Percentiles rank a stretch among this genome's conserved stretches.
Evolutionary conservation across 2,329 filamentous ascomycete genomes (phyloP).

Genomic region (Curvularia verruculosa): DNA sequence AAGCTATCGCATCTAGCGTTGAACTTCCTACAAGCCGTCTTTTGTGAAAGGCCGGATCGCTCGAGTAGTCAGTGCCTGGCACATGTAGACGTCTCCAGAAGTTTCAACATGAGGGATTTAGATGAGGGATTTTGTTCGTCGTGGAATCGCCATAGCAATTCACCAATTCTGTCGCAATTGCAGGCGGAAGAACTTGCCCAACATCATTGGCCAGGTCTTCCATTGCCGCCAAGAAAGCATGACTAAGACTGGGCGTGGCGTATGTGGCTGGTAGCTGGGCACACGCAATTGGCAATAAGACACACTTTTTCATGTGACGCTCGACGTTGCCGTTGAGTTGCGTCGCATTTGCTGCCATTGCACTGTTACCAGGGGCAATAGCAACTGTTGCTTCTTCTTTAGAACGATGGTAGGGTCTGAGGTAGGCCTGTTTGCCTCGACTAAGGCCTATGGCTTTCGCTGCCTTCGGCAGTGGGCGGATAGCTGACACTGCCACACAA

Average conservation of each 20-base stretch:
- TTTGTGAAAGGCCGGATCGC: not conserved
- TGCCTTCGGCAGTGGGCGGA: slow-evolving; percentile 32
- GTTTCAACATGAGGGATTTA: not conserved
- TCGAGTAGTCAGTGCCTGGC: not conserved
- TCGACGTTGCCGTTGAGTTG: slow-evolving; percentile 6
- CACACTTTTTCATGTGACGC: slow-evolving; percentile 12
- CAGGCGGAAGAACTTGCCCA: not conserved
- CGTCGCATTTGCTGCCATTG: slow-evolving; percentile 20
- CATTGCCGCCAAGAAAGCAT: not conserved
- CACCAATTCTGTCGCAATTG: not conserved
- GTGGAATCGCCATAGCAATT: not conserved
- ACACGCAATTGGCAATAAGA: slow-evolving; percentile 5
- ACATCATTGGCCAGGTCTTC: not conserved
- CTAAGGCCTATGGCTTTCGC: slow-evolving; percentile 15
- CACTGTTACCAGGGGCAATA: slow-evolving; percentile 10
- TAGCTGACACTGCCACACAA: slow-evolving; percentile 36
- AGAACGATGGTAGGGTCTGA: not conserved
- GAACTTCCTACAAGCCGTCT: not conserved
- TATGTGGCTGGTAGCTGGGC: slow-evolving; percentile 8
- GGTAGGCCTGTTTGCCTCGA: slow-evolving; percentile 13
- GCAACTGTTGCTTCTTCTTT: slow-evolving; percentile 6
- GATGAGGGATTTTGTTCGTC: not conserved
- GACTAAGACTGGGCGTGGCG: slow-evolving; percentile 7
- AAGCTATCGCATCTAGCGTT: not conserved
- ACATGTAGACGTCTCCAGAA: not conserved